Evolutionary conservation across 345 rosid species (phyloP).

Genomic region (Ceriops decandra): DNA sequence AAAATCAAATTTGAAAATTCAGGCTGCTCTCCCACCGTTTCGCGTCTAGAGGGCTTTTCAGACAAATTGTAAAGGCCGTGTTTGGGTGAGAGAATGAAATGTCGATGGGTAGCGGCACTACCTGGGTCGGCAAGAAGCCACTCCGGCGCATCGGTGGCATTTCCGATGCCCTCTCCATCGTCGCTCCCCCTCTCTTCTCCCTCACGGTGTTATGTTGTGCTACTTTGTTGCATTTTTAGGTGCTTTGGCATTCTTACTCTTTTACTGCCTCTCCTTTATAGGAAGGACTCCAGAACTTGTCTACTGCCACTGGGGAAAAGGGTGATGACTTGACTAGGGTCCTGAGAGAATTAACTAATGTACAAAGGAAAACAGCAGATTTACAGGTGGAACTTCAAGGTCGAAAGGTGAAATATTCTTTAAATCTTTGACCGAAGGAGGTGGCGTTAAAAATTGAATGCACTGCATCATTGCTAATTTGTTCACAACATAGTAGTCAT

Average conservation of each 20-base stretch:
- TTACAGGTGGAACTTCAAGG: constrained; percentile 98
- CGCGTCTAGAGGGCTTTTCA: too few species aligned
- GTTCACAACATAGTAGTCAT: too few species aligned
- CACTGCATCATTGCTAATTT: too few species aligned
- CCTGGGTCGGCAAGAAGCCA: constrained; percentile 95
- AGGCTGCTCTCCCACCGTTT: too few species aligned
- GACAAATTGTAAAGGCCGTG: too few species aligned
- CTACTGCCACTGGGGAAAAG: constrained; percentile 52
- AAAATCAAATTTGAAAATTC: too few species aligned
- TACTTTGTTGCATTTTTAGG: neutral
- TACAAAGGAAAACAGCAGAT: constrained; percentile 87
- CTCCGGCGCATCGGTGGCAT: constrained; percentile 91
- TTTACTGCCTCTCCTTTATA: neutral
- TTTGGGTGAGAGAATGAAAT: constrained; percentile 20
- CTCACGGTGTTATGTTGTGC: neutral
- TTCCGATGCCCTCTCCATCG: constrained; percentile 90
- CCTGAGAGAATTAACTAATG: constrained; percentile 73
- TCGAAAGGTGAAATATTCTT: constrained; percentile 56
- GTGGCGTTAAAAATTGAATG: neutral
- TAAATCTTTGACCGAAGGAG: neutral
- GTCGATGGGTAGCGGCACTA: constrained; percentile 76
- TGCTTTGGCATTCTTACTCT: too few species aligned
- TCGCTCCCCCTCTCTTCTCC: constrained; percentile 54
- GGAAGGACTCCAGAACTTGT: constrained; percentile 70
- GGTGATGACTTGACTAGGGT: constrained; percentile 81